Evolutionary conservation across 2,329 filamentous ascomycete genomes (phyloP).

Genomic region (Epichloe aotearoae): DNA sequence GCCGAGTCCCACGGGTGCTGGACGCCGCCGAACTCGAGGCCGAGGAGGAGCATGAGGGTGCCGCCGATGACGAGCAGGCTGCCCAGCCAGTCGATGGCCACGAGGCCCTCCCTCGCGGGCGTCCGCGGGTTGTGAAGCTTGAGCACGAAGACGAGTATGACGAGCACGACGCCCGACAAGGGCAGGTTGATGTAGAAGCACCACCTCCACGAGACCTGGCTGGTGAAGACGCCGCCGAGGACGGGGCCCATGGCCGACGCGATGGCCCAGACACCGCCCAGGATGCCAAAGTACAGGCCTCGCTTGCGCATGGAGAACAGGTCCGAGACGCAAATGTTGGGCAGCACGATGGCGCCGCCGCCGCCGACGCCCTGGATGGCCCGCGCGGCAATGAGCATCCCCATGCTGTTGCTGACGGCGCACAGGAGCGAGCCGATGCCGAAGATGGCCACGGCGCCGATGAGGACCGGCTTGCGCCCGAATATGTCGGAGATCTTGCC

Average conservation of each 20-base stretch:
- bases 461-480: conserved; percentile 41
- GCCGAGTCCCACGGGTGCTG: conserved; percentile 61
- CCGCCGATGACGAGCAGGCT: conserved; percentile 54
- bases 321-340: conserved; percentile 46
- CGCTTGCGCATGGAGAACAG: conserved; percentile 38
- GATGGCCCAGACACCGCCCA: conserved; percentile 49
- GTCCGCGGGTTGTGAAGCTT: conserved; percentile 57
- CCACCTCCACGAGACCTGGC: conserved; percentile 54
- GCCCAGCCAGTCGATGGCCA: conserved; percentile 47
- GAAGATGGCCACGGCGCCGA: conserved; percentile 38
- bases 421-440: conserved; percentile 41
- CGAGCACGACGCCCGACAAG: conserved; percentile 31
- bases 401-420: conserved; percentile 34
- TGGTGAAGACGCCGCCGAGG: conserved; percentile 55
- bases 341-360: conserved; percentile 44
- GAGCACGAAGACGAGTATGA: conserved; percentile 45
- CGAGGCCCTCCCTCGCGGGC: conserved; percentile 45
- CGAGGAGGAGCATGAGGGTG: conserved; percentile 75
- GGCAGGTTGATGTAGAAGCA: conserved; percentile 55
- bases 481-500: conserved; percentile 48
- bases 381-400: conserved; percentile 39
- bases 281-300: conserved; percentile 37
- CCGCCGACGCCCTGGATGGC: conserved; percentile 45
- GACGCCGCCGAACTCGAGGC: conserved; percentile 72
- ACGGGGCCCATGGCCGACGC: conserved; percentile 53